phyloP scores from a whole-genome alignment of 495 filamentous ascomycete genomes.

The Antarctomyces pellizariae region DNA sequence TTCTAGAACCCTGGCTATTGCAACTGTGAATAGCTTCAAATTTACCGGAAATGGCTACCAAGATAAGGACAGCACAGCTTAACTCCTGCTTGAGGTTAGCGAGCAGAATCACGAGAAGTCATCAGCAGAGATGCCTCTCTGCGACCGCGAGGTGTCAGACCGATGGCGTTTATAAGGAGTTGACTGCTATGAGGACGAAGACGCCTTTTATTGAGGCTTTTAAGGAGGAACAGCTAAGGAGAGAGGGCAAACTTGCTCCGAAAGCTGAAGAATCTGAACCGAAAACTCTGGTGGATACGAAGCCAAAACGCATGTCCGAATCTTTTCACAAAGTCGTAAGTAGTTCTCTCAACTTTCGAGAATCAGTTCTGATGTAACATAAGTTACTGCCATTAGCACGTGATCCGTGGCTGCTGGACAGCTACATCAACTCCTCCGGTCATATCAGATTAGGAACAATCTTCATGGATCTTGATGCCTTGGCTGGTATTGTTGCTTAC shows the following conservation, averaged over 20 bases:
- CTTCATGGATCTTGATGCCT: conserved; percentile 64
- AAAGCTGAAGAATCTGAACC: conserved; percentile 1
- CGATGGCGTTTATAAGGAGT: conserved; percentile 11
- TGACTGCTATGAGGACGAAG: conserved; percentile 11
- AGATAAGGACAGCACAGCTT: no score
- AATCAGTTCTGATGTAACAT: background rate
- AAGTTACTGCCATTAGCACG: conserved; percentile 17
- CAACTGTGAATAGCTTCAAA: no score
- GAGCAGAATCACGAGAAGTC: no score
- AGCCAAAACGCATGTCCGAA: conserved; percentile 20
- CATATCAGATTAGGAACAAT: conserved; percentile 35
- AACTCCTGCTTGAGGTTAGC: no score
- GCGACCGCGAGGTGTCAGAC: conserved; percentile 4
- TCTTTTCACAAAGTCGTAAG: conserved; percentile 18
- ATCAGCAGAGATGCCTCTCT: conserved; percentile 6
- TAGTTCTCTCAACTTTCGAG: background rate
- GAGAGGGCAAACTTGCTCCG: background rate
- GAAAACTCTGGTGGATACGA: conserved; percentile 11
- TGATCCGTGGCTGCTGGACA: conserved; percentile 20
- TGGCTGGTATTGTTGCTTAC: conserved; percentile 60
- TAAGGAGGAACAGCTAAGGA: conserved; percentile 5
- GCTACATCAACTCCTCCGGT: conserved; percentile 21
- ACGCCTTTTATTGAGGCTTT: conserved; percentile 13
- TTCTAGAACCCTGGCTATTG: no score
- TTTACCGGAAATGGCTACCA: no score